Percentiles rank a stretch among this genome's conserved stretches.
Evolutionary conservation across 169 alveolate genomes (phyloP).

Genomic region (Plasmodium sp.): DNA sequence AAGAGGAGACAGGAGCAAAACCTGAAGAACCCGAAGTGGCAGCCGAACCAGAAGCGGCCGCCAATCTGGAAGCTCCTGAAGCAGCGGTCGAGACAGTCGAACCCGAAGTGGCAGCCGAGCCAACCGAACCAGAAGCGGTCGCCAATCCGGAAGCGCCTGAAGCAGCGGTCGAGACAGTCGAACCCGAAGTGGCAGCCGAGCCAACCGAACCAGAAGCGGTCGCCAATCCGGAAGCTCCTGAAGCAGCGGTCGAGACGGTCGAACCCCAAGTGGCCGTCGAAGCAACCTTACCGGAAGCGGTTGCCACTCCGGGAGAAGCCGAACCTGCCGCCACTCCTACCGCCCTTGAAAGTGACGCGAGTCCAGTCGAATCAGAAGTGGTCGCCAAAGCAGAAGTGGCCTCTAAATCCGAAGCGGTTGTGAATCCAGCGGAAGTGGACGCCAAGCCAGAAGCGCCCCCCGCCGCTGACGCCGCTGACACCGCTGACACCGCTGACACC

Average conservation of each 20-base stretch:
- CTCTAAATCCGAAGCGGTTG: background rate
- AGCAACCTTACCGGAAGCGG: too few relatives aligned
- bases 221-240: constrained; percentile 10
- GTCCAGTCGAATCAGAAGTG: background rate
- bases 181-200: too few relatives aligned
- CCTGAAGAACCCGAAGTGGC: background rate
- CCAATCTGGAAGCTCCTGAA: background rate
- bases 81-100: background rate
- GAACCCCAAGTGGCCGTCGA: background rate
- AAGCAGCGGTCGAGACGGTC: constrained; percentile 30
- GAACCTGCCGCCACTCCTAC: background rate
- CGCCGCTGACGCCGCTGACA: too few relatives aligned
- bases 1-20: background rate
- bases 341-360: background rate
- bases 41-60: too few relatives aligned
- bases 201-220: too few relatives aligned
- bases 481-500: too few relatives aligned
- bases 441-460: background rate
- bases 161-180: too few relatives aligned
- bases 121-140: background rate
- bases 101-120: background rate
- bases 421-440: background rate
- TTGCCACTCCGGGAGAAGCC: background rate
- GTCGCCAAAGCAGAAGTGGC: background rate
- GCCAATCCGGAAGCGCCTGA: background rate